A percentile compares a stretch with the other conserved stretches of the same genome.
phyloP scores from a whole-genome alignment of 495 filamentous ascomycete species.

The Rhypophila decipiens region DNA sequence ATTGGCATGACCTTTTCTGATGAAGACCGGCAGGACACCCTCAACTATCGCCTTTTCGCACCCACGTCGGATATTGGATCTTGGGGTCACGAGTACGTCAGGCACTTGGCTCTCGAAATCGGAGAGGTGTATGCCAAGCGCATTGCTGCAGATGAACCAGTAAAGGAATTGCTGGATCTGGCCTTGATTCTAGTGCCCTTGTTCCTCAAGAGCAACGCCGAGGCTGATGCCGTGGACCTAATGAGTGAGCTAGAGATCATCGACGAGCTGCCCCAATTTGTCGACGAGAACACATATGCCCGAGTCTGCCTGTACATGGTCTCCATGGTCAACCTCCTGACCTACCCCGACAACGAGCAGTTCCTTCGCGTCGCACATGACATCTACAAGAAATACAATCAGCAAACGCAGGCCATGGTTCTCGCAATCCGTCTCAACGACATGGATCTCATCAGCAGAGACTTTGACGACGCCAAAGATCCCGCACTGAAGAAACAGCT shows the following conservation, averaged over 20 bases:
- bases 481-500: constrained; percentile 84
- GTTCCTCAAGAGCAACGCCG: constrained; percentile 94
- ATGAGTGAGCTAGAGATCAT: constrained; percentile 97
- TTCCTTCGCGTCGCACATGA: constrained; percentile 86
- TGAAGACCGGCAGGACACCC: constrained; percentile 87
- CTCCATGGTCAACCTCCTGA: constrained; percentile 96
- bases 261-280: constrained; percentile 76
- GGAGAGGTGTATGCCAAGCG: constrained; percentile 87
- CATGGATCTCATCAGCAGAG: constrained; percentile 65
- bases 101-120: constrained; percentile 92
- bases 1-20: constrained; percentile 99
- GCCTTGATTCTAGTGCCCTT: constrained; percentile 81
- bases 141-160: constrained; percentile 48
- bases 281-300: constrained; percentile 90
- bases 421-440: constrained; percentile 93
- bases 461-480: constrained; percentile 75
- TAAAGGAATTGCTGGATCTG: constrained; percentile 73
- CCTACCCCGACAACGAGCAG: constrained; percentile 91
- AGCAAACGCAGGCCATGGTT: constrained; percentile 86
- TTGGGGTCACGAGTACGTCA: constrained; percentile 98
- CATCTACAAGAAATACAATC: constrained; percentile 88
- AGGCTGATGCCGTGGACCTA: constrained; percentile 95
- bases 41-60: constrained; percentile 88
- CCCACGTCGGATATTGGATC: constrained; percentile 89
- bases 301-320: constrained; percentile 97